phyloP scores from a whole-genome alignment of 768 basidiomycete genomes.

The Termitomyces sp. region DNA sequence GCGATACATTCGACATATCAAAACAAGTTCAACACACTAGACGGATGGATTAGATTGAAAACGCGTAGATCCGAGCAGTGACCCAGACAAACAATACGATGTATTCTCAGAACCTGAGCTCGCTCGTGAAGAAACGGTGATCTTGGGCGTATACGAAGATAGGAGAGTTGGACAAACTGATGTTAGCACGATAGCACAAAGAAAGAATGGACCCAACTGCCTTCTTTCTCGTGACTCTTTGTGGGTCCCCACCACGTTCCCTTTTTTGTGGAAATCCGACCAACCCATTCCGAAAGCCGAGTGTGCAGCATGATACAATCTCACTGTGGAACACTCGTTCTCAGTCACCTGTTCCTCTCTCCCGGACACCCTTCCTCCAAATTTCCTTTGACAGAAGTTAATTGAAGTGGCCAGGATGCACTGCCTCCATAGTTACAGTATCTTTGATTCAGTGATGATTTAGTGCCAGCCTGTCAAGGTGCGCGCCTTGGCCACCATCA shows the following conservation, averaged over 20 bases:
- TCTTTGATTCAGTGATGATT: background rate
- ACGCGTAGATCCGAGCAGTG: background rate
- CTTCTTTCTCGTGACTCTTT: background rate
- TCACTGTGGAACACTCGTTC: background rate
- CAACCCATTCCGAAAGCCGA: background rate
- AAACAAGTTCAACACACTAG: background rate
- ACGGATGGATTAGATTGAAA: background rate
- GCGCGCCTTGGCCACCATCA: too few species aligned
- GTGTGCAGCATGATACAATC: background rate
- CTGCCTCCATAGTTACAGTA: background rate
- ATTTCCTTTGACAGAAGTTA: background rate
- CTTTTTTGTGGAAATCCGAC: background rate
- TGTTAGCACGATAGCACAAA: background rate
- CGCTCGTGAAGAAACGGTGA: background rate
- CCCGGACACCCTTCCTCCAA: background rate
- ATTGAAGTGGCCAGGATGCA: background rate
- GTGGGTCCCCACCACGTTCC: background rate
- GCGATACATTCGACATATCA: background rate
- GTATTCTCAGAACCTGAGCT: background rate
- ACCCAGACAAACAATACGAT: background rate
- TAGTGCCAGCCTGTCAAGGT: background rate
- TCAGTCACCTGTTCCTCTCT: background rate
- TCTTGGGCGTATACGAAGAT: background rate
- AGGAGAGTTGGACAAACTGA: background rate
- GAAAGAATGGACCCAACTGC: background rate